phyloP scores from a whole-genome alignment of 139 green algal genomes.

The Chlamydomonas schloesseri region DNA sequence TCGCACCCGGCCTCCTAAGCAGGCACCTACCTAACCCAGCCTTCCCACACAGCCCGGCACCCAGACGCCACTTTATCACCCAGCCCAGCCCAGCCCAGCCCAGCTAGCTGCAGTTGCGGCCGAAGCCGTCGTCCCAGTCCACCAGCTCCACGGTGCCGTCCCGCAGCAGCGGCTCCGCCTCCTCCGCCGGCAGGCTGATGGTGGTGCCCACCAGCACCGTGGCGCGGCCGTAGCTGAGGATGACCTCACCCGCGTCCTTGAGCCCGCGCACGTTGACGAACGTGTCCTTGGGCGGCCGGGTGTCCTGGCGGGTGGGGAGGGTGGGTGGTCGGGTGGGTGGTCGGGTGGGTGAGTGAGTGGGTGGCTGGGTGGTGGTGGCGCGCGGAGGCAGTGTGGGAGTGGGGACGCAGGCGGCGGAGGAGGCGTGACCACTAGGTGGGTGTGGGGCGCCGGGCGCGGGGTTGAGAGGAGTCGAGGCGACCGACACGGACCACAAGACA shows the following conservation, averaged over 20 bases:
- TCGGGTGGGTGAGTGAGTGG: background rate
- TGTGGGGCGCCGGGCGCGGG: too few species aligned
- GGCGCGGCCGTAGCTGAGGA: conserved; percentile 49
- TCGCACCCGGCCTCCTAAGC: too few species aligned
- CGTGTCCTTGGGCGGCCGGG: conserved; percentile 45
- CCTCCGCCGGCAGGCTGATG: conserved; percentile 46
- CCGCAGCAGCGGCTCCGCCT: conserved; percentile 50
- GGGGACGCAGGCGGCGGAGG: too few species aligned
- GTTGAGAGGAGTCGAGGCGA: too few species aligned
- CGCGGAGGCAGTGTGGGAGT: too few species aligned
- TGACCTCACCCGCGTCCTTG: conserved; percentile 45
- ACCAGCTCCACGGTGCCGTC: conserved; percentile 44
- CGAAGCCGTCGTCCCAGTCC: conserved; percentile 38
- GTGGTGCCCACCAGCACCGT: conserved; percentile 31
- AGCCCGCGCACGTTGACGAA: conserved; percentile 45
- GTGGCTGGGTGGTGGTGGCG: too few species aligned
- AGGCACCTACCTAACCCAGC: too few species aligned
- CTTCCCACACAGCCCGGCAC: too few species aligned
- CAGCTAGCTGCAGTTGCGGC: conserved; percentile 10
- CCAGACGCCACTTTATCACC: too few species aligned
- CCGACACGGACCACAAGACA: too few species aligned
- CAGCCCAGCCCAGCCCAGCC: too few species aligned
- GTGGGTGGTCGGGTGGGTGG: background rate
- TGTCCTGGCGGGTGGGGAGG: conserved; percentile 28
- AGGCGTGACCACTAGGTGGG: too few species aligned